phyloP scores from a whole-genome alignment of 2,329 filamentous ascomycete species.

The Tolypocladium album region DNA sequence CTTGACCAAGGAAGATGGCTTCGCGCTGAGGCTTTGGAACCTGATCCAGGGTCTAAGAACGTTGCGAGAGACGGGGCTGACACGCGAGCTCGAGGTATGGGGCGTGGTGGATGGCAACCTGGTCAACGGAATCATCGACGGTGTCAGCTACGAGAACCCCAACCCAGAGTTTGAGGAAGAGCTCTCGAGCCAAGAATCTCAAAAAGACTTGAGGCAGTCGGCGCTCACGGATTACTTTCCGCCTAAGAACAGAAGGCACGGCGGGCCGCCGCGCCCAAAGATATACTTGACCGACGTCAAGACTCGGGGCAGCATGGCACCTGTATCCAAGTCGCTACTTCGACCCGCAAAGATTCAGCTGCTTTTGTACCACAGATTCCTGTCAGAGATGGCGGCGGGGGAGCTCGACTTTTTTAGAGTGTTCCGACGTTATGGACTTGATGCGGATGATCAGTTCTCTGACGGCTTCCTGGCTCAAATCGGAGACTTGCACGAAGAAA shows the following conservation, averaged over 20 bases:
- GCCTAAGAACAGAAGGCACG: constrained; percentile 6
- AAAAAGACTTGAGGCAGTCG: constrained; percentile 19
- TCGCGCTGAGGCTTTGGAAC: constrained; percentile 83
- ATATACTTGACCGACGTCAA: constrained; percentile 85
- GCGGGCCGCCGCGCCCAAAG: constrained; percentile 11
- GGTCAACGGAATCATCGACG: constrained; percentile 84
- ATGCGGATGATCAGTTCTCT: constrained; percentile 57
- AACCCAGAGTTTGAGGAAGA: constrained; percentile 58
- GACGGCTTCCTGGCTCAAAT: constrained; percentile 71
- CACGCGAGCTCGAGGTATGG: constrained; percentile 75
- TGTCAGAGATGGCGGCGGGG: constrained; percentile 65
- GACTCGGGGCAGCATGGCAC: constrained; percentile 58
- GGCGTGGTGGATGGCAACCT: constrained; percentile 72
- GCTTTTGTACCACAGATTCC: constrained; percentile 77
- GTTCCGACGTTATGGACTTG: constrained; percentile 60
- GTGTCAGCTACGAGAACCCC: constrained; percentile 67
- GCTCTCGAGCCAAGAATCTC: constrained; percentile 25
- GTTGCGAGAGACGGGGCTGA: constrained; percentile 58
- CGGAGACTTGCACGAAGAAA: constrained; percentile 53
- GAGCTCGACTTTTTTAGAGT: constrained; percentile 59
- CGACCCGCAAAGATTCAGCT: constrained; percentile 77
- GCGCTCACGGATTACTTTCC: constrained; percentile 31
- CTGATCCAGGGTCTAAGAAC: constrained; percentile 75
- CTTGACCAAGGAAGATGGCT: constrained; percentile 66
- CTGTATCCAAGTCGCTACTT: constrained; percentile 55